Conservation (phyloP, 441 rosid species). For the Populus hybrid region DNA sequence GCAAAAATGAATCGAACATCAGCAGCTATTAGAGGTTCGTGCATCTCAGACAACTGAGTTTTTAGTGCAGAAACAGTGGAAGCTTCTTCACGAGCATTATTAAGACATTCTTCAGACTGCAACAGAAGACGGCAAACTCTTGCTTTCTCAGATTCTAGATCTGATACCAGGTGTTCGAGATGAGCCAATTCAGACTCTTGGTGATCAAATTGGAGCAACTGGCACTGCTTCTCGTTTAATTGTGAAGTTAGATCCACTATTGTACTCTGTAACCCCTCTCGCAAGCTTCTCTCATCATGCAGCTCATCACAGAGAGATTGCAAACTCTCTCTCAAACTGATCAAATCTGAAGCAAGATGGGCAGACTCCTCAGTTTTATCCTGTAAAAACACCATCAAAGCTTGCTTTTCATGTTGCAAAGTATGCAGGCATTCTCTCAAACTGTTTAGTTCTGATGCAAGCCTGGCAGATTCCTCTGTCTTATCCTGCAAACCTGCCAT, state of each 20-base stretch:
- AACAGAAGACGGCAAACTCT: slow-evolving; percentile 39
- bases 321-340: slow-evolving; percentile 41
- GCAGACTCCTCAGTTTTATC: slow-evolving; percentile 53
- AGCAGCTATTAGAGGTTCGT: slow-evolving; percentile 50
- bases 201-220: slow-evolving; percentile 48
- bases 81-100: slow-evolving; percentile 40
- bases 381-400: slow-evolving; percentile 45
- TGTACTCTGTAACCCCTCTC: slow-evolving; percentile 44
- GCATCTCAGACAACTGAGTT: slow-evolving; percentile 61
- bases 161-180: slow-evolving; percentile 55
- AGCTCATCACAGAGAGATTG: slow-evolving; percentile 46
- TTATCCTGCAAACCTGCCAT: slow-evolving; percentile 1
- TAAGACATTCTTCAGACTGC: slow-evolving; percentile 44
- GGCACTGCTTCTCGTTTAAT: slow-evolving; percentile 48
- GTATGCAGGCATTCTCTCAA: slow-evolving; percentile 44
- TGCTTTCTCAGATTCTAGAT: slow-evolving; percentile 65
- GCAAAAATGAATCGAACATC: slow-evolving; percentile 51
- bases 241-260: slow-evolving; percentile 57
- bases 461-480: slow-evolving; percentile 30
- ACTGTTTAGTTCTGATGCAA: slow-evolving; percentile 47
- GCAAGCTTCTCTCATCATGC: slow-evolving; percentile 50
- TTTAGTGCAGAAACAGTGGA: slow-evolving; percentile 49
- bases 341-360: slow-evolving; percentile 48
- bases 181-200: slow-evolving; percentile 55
- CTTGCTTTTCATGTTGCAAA: slow-evolving; percentile 47